Evolutionary conservation across 176 grass and related monocot species (phyloP).

Genomic region (Oryza glumipatula): DNA sequence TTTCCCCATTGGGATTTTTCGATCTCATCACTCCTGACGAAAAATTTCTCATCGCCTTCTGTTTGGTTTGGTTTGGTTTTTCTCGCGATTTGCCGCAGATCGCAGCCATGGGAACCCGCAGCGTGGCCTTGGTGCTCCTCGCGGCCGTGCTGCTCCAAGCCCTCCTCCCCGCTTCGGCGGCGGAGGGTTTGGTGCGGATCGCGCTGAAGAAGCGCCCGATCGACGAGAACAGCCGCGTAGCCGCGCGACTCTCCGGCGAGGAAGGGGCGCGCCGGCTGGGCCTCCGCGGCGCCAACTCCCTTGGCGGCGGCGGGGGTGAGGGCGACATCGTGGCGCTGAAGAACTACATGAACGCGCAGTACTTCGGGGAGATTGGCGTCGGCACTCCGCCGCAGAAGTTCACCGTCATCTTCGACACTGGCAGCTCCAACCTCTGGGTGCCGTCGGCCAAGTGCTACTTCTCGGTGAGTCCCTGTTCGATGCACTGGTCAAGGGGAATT

Average conservation of each 20-base stretch:
- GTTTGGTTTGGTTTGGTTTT: not conserved
- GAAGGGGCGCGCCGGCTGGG: slow-evolving; percentile 36
- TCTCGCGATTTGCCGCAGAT: slow-evolving; percentile 36
- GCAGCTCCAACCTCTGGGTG: slow-evolving; percentile 98
- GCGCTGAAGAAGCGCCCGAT: slow-evolving; percentile 67
- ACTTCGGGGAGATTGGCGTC: slow-evolving; percentile 90
- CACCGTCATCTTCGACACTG: slow-evolving; percentile 97
- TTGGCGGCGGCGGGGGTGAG: slow-evolving; percentile 20
- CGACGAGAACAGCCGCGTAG: slow-evolving; percentile 53
- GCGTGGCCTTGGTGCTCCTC: slow-evolving; percentile 43
- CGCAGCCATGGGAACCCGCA: slow-evolving; percentile 60
- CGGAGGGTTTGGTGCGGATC: slow-evolving; percentile 68
- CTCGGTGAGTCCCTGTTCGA: slow-evolving; percentile 58
- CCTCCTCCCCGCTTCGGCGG: slow-evolving; percentile 37
- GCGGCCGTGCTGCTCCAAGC: slow-evolving; percentile 54
- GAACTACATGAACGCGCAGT: slow-evolving; percentile 99
- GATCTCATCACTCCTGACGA: not conserved
- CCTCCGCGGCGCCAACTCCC: slow-evolving; percentile 31
- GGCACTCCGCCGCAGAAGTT: slow-evolving; percentile 89
- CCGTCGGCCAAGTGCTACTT: slow-evolving; percentile 95
- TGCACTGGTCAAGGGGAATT: not conserved
- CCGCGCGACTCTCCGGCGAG: slow-evolving; percentile 44
- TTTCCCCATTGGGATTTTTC: slow-evolving; percentile 18
- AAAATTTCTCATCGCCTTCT: not conserved
- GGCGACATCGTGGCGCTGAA: slow-evolving; percentile 79